A percentile compares a stretch with the other conserved stretches of the same genome.
These are phyloP conservation scores for Tricholoma sp. DNA, from an alignment of 768 basidiomycete species.

Conservation along the genomic window DNA sequence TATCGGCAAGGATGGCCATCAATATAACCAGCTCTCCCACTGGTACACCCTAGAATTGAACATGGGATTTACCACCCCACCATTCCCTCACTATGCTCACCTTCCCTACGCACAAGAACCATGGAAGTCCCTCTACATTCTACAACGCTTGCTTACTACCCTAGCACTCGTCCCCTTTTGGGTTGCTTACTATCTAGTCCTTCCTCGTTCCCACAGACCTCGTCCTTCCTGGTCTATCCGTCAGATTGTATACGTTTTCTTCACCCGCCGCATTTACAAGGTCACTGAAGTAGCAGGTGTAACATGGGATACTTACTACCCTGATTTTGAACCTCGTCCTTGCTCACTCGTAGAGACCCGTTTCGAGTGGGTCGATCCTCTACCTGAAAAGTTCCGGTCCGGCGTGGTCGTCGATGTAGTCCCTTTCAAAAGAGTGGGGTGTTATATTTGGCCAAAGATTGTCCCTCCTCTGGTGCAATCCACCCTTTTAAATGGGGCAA, in stretches of 20 bases:
- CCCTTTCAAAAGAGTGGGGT: constrained; percentile 39
- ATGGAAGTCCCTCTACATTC: constrained; percentile 35
- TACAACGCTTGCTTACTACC: constrained; percentile 43
- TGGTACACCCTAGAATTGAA: not conserved
- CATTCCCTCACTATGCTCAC: constrained; percentile 12
- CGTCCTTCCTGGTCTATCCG: constrained; percentile 44
- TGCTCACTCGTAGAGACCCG: constrained; percentile 37
- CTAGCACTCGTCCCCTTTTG: constrained; percentile 42
- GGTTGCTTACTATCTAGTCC: constrained; percentile 36
- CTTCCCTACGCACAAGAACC: constrained; percentile 14
- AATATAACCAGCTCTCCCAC: not conserved
- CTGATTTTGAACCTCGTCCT: constrained; percentile 29
- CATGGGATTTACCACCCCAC: constrained; percentile 1
- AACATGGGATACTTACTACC: constrained; percentile 47
- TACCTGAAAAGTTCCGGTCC: constrained; percentile 33
- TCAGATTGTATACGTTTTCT: constrained; percentile 47
- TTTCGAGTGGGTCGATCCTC: constrained; percentile 44
- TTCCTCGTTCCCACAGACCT: constrained; percentile 41
- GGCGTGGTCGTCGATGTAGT: constrained; percentile 38
- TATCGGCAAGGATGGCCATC: no score
- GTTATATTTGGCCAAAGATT: constrained; percentile 43
- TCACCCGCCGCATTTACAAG: constrained; percentile 46
- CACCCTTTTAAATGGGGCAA: not conserved
- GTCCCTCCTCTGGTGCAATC: constrained; percentile 11
- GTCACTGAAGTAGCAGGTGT: constrained; percentile 54